Base-by-base conservation (phyloP, 129 eudicot genomes). In the Centella asiatica region DNA sequence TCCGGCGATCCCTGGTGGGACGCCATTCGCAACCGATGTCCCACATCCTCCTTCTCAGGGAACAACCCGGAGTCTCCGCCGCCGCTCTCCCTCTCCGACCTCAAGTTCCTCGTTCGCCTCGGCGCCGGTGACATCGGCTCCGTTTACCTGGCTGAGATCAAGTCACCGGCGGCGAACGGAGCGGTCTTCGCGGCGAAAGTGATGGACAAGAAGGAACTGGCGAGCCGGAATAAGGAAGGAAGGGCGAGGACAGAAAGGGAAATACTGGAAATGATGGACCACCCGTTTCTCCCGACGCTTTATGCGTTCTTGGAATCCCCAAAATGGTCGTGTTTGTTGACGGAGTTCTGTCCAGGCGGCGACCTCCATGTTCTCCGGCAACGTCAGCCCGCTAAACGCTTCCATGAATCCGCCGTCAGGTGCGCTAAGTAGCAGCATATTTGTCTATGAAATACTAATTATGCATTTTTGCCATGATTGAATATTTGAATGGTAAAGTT, bases 81-180 rank as follows among this genome's bases (percentile, higher is more conserved):
- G 34, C 17, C 57, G 0, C 77, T 86, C 50, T 64, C 92, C 55
- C 68, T 90, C 60, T 5, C 93, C 23, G 84, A 90, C 74, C 71
- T 90, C 64, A 88, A 78, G 10, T 90, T 90, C 86, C 73, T 90
- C 80, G 75, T 71, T 67, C 88, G 89, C 28, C 87, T 90, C 52
- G 97, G 97, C 69, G 66, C 97, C 72, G 97, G 97, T 10, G 97
- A 90, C 74, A 90, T 90, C 59, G 95, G 97, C 45, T 78, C 93
- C 17, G 97, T 90, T 26, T 90, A 76, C 93, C 67, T 90, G 1
- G 84, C 93, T 0, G 83, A 83, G 46, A 75, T 90, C 28, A 90
- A 86, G 53, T 59, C 47, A 14, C 39, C 80, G 19, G 23, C 74
- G 20, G 4, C 69, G 0, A 37, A 24, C 50, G 49, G 53, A 14